Conservation (phyloP, 768 basidiomycete genomes). For the Phallus indusiatus region DNA sequence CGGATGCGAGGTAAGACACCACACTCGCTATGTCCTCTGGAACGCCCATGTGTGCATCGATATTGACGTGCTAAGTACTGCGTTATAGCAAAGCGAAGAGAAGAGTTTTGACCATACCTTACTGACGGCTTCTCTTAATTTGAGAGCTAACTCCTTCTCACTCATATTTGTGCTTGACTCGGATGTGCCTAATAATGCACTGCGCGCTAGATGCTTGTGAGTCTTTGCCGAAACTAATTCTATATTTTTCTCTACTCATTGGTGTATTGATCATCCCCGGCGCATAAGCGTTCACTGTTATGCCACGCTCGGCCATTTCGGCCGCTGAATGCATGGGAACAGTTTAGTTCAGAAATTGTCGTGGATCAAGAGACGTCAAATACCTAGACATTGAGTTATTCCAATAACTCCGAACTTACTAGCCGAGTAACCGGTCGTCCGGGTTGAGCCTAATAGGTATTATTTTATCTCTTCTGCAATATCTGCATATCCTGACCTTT, state of each 20-base stretch:
- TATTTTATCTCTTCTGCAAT: not conserved
- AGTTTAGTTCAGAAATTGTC: not conserved
- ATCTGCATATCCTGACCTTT: conserved; percentile 13
- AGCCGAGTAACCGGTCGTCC: conserved; percentile 20
- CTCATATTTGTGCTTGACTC: not conserved
- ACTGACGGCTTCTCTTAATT: not conserved
- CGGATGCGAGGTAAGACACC: conserved; percentile 27
- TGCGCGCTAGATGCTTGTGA: not conserved
- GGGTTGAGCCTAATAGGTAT: not conserved
- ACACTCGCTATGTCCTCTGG: conserved; percentile 27
- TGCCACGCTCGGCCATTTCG: conserved; percentile 22
- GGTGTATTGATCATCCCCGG: conserved; percentile 22
- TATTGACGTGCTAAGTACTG: not conserved
- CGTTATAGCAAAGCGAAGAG: not conserved
- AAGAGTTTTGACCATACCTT: not conserved
- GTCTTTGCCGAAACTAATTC: not conserved
- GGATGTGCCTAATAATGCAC: not conserved
- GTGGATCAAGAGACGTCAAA: not conserved
- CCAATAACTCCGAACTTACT: conserved; percentile 36
- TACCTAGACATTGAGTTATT: conserved; percentile 27
- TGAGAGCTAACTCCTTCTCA: not conserved
- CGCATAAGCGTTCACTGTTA: conserved; percentile 28
- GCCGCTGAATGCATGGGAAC: conserved; percentile 18
- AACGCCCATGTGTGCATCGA: conserved; percentile 8
- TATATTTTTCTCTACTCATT: conserved; percentile 16